Evolutionary conservation across 768 basidiomycete species (phyloP).

Genomic region (Phaeotremella skinneri): DNA sequence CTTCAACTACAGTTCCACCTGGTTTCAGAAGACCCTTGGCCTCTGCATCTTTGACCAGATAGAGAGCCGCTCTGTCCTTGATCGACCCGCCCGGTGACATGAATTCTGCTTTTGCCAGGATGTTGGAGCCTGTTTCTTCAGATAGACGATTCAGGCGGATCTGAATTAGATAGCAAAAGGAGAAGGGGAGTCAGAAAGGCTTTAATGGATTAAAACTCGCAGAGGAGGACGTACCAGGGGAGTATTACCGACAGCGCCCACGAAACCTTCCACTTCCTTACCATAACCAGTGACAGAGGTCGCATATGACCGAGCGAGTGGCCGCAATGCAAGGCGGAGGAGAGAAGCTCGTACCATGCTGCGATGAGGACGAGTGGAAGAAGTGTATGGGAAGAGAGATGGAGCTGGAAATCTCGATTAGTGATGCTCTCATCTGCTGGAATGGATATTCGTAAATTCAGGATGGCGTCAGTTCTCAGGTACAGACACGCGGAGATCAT

Average conservation of each 20-base stretch:
- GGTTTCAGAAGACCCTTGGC: slow-evolving; percentile 78
- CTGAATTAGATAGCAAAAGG: slow-evolving; percentile 54
- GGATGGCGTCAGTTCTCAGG: too few species aligned
- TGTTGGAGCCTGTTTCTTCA: slow-evolving; percentile 73
- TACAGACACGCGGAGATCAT: too few species aligned
- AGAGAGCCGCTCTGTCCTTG: slow-evolving; percentile 94
- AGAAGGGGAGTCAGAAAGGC: neutral
- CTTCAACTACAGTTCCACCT: slow-evolving; percentile 96
- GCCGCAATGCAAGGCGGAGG: slow-evolving; percentile 8
- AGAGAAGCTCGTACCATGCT: slow-evolving; percentile 1
- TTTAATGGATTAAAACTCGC: neutral
- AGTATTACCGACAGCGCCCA: slow-evolving; percentile 86
- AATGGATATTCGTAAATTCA: too few species aligned
- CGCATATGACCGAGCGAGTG: slow-evolving; percentile 33
- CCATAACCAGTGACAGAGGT: slow-evolving; percentile 40
- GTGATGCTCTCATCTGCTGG: too few species aligned
- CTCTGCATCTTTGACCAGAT: slow-evolving; percentile 82
- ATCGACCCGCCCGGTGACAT: slow-evolving; percentile 98
- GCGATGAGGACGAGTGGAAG: neutral
- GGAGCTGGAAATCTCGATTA: too few species aligned
- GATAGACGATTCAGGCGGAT: slow-evolving; percentile 79
- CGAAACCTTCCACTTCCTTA: slow-evolving; percentile 64
- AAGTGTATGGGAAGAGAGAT: neutral
- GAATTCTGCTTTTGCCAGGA: slow-evolving; percentile 96
- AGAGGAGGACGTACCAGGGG: slow-evolving; percentile 65